These are phyloP conservation scores for Fennellomyces sp. DNA, from an alignment of 371 early-diverging fungal genomes.

Conservation along the genomic window DNA sequence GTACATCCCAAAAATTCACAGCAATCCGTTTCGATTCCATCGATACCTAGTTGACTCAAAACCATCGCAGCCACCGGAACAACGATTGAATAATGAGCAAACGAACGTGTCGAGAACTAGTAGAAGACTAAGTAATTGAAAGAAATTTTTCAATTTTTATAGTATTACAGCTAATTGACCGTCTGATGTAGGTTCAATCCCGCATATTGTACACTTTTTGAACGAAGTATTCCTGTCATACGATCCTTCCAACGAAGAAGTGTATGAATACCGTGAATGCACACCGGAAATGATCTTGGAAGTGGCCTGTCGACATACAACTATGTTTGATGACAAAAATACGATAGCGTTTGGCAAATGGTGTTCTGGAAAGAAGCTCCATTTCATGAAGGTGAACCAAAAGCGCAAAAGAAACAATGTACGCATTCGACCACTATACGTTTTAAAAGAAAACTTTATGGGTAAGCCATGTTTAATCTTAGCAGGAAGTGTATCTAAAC, in stretches of 20 bases:
- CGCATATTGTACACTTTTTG: background rate
- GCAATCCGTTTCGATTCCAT: no score
- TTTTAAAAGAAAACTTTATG: background rate
- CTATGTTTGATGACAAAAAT: background rate
- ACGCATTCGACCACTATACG: background rate
- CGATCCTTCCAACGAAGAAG: background rate
- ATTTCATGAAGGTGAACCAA: background rate
- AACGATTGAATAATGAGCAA: background rate
- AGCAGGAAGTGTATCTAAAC: background rate
- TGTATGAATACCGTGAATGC: background rate
- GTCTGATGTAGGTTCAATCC: background rate
- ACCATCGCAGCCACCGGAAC: no score
- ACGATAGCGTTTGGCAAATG: background rate
- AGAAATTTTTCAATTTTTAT: background rate
- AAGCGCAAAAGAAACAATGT: background rate
- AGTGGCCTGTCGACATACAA: conserved; percentile 1
- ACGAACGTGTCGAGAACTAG: background rate
- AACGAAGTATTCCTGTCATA: background rate
- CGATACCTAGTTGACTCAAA: no score
- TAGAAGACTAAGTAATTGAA: background rate
- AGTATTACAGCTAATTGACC: background rate
- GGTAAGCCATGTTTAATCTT: background rate
- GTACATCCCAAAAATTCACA: no score
- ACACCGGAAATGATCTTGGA: background rate
- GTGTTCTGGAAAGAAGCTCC: background rate